Evolutionary conservation across 2,329 filamentous ascomycete species (phyloP).

Genomic region (Ophiocordyceps camponoti-rufipedis): DNA sequence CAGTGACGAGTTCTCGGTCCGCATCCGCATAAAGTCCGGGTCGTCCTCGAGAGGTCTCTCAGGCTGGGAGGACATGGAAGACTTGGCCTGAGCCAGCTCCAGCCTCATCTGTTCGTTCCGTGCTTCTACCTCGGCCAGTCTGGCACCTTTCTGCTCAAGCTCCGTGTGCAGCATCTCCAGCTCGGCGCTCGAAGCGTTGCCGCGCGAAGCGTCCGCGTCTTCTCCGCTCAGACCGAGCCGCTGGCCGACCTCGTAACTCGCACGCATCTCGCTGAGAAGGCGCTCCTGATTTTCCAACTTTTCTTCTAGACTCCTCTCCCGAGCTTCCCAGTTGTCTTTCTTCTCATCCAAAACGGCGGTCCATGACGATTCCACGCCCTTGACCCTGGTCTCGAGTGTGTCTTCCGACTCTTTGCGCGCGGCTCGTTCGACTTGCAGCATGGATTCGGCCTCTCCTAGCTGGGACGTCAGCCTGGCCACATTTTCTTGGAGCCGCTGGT

Average conservation of each 20-base stretch:
- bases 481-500: constrained; percentile 66
- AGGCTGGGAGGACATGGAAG: constrained; percentile 40
- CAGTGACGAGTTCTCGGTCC: constrained; percentile 84
- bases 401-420: constrained; percentile 60
- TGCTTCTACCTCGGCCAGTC: constrained; percentile 79
- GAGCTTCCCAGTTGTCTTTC: constrained; percentile 88
- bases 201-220: constrained; percentile 34
- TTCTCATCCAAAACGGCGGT: constrained; percentile 80
- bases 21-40: constrained; percentile 68
- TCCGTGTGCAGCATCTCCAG: constrained; percentile 87
- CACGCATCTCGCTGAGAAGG: constrained; percentile 83
- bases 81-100: constrained; percentile 78
- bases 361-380: constrained; percentile 84
- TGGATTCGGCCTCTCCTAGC: constrained; percentile 65
- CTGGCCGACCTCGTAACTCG: constrained; percentile 91
- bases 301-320: constrained; percentile 78
- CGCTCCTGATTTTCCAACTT: constrained; percentile 91
- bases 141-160: constrained; percentile 69
- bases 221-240: constrained; percentile 61
- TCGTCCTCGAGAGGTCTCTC: constrained; percentile 64
- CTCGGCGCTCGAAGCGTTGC: constrained; percentile 67
- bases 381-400: constrained; percentile 59
- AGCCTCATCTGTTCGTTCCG: constrained; percentile 85
- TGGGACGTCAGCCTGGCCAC: constrained; percentile 60
- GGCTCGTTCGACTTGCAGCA: constrained; percentile 59